Percentiles rank a stretch among this genome's conserved stretches.
phyloP scores from a whole-genome alignment of 2,329 filamentous ascomycete genomes.

The Plectosphaerella cucumerina region DNA sequence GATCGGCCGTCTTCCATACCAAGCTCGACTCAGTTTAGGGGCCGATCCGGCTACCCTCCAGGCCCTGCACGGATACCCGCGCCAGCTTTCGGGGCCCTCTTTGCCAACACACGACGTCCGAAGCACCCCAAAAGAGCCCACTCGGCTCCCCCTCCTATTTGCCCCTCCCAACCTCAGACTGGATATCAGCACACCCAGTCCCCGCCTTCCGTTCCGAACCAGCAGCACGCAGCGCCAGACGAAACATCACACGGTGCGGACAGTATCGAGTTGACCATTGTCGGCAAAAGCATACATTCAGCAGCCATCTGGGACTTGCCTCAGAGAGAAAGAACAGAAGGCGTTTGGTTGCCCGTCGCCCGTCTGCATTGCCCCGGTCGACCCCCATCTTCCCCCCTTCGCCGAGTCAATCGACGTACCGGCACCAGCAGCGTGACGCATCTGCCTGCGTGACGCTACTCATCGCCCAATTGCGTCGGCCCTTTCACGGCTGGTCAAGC shows the following conservation, averaged over 20 bases:
- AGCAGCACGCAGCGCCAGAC: not conserved
- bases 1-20: not conserved
- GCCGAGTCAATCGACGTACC: not conserved
- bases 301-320: not conserved
- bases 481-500: not conserved
- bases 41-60: not conserved
- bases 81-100: not conserved
- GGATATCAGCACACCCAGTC: conserved; percentile 3
- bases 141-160: not conserved
- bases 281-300: not conserved
- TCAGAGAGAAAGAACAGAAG: not conserved
- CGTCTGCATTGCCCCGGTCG: not conserved
- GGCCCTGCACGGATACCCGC: not conserved
- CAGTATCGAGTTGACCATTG: not conserved
- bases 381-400: not conserved
- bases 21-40: not conserved
- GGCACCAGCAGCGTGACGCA: not conserved
- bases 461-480: not conserved
- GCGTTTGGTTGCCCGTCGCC: not conserved
- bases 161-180: not conserved
- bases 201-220: not conserved
- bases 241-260: conserved; percentile 4
- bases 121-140: not conserved
- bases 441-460: not conserved
- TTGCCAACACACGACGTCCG: not conserved